phyloP scores from a whole-genome alignment of 2,329 filamentous ascomycete genomes.

The Aspergillus tamarii region DNA sequence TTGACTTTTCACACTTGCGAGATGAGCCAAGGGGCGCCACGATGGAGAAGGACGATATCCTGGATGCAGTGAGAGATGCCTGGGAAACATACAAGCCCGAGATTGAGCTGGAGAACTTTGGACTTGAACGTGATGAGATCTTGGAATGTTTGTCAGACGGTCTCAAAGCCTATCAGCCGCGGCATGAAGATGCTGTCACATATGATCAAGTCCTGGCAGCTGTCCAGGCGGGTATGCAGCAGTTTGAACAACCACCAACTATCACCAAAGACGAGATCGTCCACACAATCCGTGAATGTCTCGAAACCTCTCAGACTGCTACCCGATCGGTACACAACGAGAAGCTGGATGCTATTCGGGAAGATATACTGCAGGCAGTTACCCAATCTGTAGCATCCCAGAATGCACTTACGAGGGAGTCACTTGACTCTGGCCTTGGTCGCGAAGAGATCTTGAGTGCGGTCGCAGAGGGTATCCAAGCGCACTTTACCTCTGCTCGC shows the following conservation, averaged over 20 bases:
- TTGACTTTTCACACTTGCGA: conserved; percentile 62
- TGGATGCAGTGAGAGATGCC: conserved; percentile 83
- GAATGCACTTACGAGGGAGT: conserved; percentile 35
- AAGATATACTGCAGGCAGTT: conserved; percentile 39
- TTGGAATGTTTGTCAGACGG: conserved; percentile 85
- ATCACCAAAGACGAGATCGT: conserved; percentile 83
- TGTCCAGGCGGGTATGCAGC: conserved; percentile 81
- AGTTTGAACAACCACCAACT: conserved; percentile 71
- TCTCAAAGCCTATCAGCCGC: conserved; percentile 69
- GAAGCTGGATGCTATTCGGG: conserved; percentile 33
- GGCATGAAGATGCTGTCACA: conserved; percentile 63
- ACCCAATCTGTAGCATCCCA: conserved; percentile 34
- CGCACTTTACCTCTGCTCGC: conserved; percentile 50
- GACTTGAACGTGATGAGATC: conserved; percentile 87
- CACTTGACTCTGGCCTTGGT: conserved; percentile 47
- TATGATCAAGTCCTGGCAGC: conserved; percentile 84
- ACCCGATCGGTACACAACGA: conserved; percentile 27
- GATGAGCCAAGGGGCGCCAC: conserved; percentile 52
- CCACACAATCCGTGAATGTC: conserved; percentile 78
- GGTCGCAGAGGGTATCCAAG: conserved; percentile 60
- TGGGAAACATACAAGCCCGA: conserved; percentile 96
- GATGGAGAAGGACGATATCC: conserved; percentile 79
- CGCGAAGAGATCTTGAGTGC: conserved; percentile 62
- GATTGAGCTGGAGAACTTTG: conserved; percentile 86
- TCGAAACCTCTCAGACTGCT: conserved; percentile 70